A percentile compares a stretch with the other conserved stretches of the same genome.
Evolutionary conservation across 805 yeast species (phyloP).

Genomic region (Pichia sporocuriosa): DNA sequence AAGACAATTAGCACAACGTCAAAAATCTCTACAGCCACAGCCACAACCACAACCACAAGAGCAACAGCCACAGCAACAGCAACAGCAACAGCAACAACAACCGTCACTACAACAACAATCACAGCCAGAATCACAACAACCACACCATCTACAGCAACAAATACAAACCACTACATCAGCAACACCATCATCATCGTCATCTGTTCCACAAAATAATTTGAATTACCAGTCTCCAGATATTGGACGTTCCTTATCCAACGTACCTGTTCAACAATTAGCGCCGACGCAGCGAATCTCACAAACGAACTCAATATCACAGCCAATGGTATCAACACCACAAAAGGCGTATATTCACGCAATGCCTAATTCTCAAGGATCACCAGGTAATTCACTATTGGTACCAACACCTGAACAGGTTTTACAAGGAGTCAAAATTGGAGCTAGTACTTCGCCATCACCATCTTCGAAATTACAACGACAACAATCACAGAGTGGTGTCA

Average conservation of each 20-base stretch:
- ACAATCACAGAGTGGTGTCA: conserved; percentile 1
- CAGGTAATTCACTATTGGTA: too few species aligned
- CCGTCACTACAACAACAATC: conserved; percentile 17
- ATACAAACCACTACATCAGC: conserved; percentile 1
- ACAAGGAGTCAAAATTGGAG: conserved; percentile 6
- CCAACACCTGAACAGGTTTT: conserved; percentile 25
- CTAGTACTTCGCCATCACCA: conserved; percentile 12
- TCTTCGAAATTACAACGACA: background rate
- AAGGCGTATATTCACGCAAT: background rate
- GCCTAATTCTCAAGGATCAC: conserved; percentile 5
- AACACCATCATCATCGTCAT: conserved; percentile 10
- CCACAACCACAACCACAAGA: conserved; percentile 30
- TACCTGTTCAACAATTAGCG: background rate
- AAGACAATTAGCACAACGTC: conserved; percentile 24
- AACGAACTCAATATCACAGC: background rate
- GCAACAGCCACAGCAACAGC: conserved; percentile 11
- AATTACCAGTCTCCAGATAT: conserved; percentile 3
- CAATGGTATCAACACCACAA: conserved; percentile 6
- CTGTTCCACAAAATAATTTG: conserved; percentile 14
- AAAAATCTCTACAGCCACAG: conserved; percentile 36
- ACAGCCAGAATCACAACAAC: conserved; percentile 5
- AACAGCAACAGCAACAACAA: conserved; percentile 32
- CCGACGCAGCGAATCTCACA: conserved; percentile 2
- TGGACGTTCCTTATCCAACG: background rate
- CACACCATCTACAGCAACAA: conserved; percentile 18